phyloP scores from a whole-genome alignment of 2,329 filamentous ascomycete species.

The Penicillium sp. region DNA sequence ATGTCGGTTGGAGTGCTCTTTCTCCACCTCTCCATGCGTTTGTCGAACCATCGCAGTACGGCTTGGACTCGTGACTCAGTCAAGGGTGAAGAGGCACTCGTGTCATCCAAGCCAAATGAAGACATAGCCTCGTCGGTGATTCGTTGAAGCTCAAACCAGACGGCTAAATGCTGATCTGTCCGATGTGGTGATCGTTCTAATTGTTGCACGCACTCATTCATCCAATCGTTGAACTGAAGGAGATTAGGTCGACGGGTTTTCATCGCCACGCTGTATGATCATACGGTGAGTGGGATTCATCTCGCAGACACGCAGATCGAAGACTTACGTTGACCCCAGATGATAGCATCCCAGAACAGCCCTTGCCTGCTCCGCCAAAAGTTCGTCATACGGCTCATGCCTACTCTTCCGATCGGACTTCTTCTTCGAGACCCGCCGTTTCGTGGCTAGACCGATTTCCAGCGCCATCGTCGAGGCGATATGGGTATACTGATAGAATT shows the following conservation, averaged over 20 bases:
- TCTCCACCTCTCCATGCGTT: conserved; percentile 40
- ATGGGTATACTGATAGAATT: conserved; percentile 58
- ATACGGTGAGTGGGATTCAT: background rate
- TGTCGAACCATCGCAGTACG: conserved; percentile 42
- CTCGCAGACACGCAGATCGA: background rate
- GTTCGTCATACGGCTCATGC: conserved; percentile 30
- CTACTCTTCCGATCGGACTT: conserved; percentile 23
- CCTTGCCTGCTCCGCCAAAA: conserved; percentile 40
- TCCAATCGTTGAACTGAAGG: conserved; percentile 43
- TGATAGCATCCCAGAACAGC: conserved; percentile 41
- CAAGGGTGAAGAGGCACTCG: conserved; percentile 35
- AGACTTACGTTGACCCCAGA: conserved; percentile 36
- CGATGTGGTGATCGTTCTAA: conserved; percentile 36
- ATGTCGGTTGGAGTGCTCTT: conserved; percentile 34
- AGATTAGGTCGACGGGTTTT: conserved; percentile 42
- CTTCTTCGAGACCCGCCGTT: conserved; percentile 32
- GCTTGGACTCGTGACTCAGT: conserved; percentile 41
- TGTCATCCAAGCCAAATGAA: conserved; percentile 43
- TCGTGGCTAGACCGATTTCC: conserved; percentile 47
- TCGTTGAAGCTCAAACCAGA: conserved; percentile 41
- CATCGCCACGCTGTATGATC: conserved; percentile 38
- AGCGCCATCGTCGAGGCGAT: conserved; percentile 57
- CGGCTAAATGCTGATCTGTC: conserved; percentile 37
- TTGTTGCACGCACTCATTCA: conserved; percentile 38
- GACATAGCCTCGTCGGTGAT: conserved; percentile 41